Evolutionary conservation across 2,329 filamentous ascomycete genomes (phyloP), one percentile per base, ranked within the genome.

Genomic region (Cercospora sp.): DNA sequence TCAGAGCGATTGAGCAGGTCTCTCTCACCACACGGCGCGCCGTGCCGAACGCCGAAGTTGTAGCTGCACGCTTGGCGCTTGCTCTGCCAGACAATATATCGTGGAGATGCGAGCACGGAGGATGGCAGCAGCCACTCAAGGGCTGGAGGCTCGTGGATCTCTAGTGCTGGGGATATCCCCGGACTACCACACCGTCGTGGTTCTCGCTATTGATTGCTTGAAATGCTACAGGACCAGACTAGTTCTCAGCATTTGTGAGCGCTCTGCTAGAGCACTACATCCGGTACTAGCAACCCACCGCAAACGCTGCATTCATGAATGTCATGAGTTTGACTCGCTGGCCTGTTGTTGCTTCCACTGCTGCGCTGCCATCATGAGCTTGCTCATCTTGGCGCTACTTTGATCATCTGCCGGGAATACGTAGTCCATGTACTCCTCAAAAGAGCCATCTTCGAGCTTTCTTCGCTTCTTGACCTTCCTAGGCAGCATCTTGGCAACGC

Each of bases 391-490:
- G 73, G 91, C 91, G 40, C 71, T 72, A 34, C 73, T 76, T 82
- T 92, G 88, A 79, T 97, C 94, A 82, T 98, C 95, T 4, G 92
- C 93, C 0, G 95, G 95, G 88, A 99, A 99, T 37, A 99, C 88
- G 76, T 97, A 98, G 80, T 98, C 95, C 82, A 95, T 88, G 80
- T 97, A 98, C 82, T 99, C 95, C 85, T 99, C 93, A 83, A 93
- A 97, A 43, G 88, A 90, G 79, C 95, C 94, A 81, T 97, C 94
- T 78, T 97, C 94, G 79, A 97, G 81, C 86, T 89, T 93, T 80
- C 95, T 90, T 77, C 93, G 87, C 85, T 95, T 94, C 89, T 97
- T 98, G 77, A 92, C 91, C 81, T 90, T 90, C 72, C 94, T 88
- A 37, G 95, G 95, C 93, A 98, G 97, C 84, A 97, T 92, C 79